Evolutionary conservation across 176 grass and related monocot genomes (phyloP).

Genomic region (Areca catechu): DNA sequence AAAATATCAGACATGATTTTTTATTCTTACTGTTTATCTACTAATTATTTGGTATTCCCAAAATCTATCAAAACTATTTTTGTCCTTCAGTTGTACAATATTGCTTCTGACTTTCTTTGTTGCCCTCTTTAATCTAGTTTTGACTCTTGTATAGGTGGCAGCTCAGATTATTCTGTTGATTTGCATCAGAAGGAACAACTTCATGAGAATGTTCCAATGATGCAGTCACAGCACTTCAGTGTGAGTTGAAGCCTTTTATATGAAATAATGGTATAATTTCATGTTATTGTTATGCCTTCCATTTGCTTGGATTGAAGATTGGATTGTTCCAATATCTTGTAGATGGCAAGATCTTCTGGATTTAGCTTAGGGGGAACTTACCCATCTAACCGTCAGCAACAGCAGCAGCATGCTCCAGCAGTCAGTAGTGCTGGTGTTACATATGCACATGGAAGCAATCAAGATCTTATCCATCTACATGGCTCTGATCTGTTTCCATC

Average conservation of each 20-base stretch:
- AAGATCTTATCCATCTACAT: constrained; percentile 30
- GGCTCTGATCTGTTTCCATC: constrained; percentile 41
- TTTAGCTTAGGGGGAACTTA: constrained; percentile 78
- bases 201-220: constrained; percentile 73
- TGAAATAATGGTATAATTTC: too few relatives aligned
- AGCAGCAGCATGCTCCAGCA: constrained; percentile 62
- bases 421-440: constrained; percentile 43
- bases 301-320: not conserved
- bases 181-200: constrained; percentile 95
- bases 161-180: constrained; percentile 77
- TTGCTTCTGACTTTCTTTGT: too few relatives aligned
- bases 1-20: too few relatives aligned
- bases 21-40: too few relatives aligned
- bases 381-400: constrained; percentile 66
- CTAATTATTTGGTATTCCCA: too few relatives aligned
- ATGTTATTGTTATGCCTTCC: too few relatives aligned
- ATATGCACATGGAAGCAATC: constrained; percentile 28
- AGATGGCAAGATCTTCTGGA: constrained; percentile 87
- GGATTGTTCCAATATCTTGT: constrained; percentile 1
- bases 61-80: too few relatives aligned
- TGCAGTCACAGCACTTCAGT: constrained; percentile 80
- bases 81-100: too few relatives aligned
- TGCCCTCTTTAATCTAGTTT: not conserved
- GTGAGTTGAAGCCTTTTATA: constrained; percentile 26
- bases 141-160: constrained; percentile 39